Percentiles rank a stretch among this genome's conserved stretches.
Conservation (phyloP, 2,329 filamentous ascomycete species). For the Fusarium chuoi region DNA sequence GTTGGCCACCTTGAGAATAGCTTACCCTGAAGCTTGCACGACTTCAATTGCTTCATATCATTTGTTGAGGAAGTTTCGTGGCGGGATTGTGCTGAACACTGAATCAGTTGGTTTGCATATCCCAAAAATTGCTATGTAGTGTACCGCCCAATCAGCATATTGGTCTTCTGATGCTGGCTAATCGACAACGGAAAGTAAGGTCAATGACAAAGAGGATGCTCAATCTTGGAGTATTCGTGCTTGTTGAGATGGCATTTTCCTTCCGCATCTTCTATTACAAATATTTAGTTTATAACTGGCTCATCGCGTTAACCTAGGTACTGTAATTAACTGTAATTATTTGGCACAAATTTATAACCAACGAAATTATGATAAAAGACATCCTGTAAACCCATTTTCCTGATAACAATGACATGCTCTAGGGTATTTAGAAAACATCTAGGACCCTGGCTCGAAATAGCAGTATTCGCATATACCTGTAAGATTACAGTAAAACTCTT, state of each 20-base stretch:
- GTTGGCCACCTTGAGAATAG: background rate
- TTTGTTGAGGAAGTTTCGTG: background rate
- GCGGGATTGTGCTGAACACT: fast-evolving
- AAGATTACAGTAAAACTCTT: too few relatives aligned
- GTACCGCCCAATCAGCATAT: background rate
- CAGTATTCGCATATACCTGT: background rate
- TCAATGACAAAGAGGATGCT: fast-evolving
- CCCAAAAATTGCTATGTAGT: background rate
- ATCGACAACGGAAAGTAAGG: fast-evolving
- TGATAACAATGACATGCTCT: too few relatives aligned
- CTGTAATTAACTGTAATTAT: too few relatives aligned
- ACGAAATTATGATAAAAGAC: too few relatives aligned
- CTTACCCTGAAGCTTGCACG: background rate
- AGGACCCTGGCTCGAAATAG: background rate
- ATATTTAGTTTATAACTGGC: background rate
- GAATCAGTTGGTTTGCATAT: background rate
- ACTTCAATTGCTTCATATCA: background rate
- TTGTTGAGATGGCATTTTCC: background rate
- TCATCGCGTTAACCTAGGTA: fast-evolving
- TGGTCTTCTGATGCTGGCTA: background rate
- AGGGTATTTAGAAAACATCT: too few relatives aligned
- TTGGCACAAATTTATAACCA: too few relatives aligned
- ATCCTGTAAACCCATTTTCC: too few relatives aligned
- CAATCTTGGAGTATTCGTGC: too few relatives aligned
- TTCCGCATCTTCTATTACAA: fast-evolving